Base-by-base conservation (phyloP, 371 early-diverging fungal genomes). In the Syncephalastrum contaminatum region DNA sequence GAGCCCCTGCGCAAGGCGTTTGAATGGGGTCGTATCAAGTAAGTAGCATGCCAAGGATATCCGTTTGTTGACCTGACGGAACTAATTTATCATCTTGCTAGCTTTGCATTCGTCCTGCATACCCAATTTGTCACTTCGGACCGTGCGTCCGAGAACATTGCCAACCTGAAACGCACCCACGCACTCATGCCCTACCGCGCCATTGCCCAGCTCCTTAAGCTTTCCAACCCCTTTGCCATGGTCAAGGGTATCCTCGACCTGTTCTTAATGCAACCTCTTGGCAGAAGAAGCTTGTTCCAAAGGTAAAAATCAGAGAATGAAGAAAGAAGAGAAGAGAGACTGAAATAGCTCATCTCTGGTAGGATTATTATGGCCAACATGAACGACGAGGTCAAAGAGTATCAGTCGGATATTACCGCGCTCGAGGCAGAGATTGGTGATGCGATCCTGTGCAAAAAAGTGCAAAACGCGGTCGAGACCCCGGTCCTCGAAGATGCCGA, bases 11-110 rank as follows among this genome's bases (percentile, higher is more conserved):
- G 69, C 52, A 73, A 69, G 12, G 70, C 76, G 5, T 71, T 83
- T 56, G 83, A 85, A 48, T 83, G 80, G 82, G 83, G 80, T 19
- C 67, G 79, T 47, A 81, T 84, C 62, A 72, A 69, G 72, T 73
- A 59, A 56, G 60, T 57, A 2, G 36, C 30, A 21, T 16, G 4
- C 19, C 15, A 3, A 2, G 40, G 14, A 30, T 0, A 27, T 44
- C 47, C 14, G 21, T 53, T 7, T 8, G 21, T 22, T 53, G 1
- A 43, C 25, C 25, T 24, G 13, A 24, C 25, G 25, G 4, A 4
- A 25, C 25, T 4, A 24, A 51, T 46, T 14, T 15, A 6, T 14
- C 8, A 10, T 1, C 48, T 51, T 2, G 30, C 16, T 49, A 83
- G 81, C 49, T 82, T 83, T 60, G 86, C 86, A 1, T 80, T 79